Percentiles rank a stretch among this genome's conserved stretches.
Conservation (phyloP, 2,329 filamentous ascomycete genomes). For the Berkeleyomyces basicola region DNA sequence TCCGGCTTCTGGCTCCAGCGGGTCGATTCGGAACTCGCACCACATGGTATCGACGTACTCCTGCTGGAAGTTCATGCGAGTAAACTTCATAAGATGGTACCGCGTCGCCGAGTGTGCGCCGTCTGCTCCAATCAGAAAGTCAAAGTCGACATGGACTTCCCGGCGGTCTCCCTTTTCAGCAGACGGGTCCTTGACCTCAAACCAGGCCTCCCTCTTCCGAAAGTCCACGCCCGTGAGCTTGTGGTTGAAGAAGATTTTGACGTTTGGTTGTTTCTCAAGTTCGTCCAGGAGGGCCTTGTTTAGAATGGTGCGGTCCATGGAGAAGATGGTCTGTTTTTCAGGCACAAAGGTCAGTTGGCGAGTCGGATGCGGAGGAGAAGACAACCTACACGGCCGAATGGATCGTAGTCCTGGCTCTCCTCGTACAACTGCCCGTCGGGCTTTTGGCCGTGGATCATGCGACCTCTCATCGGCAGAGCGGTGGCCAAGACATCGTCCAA, state of each 20-base stretch:
- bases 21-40: slow-evolving; percentile 81
- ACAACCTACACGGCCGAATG: slow-evolving; percentile 59
- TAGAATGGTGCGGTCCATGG: slow-evolving; percentile 67
- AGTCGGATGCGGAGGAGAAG: too few relatives aligned
- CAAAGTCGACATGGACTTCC: slow-evolving; percentile 75
- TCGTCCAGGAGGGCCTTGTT: slow-evolving; percentile 75
- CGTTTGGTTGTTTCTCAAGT: slow-evolving; percentile 70
- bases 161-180: slow-evolving; percentile 25
- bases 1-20: slow-evolving; percentile 21
- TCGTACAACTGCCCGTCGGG: slow-evolving; percentile 53
- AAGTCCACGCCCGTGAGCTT: slow-evolving; percentile 88
- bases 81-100: slow-evolving; percentile 91
- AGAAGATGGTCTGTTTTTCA: slow-evolving; percentile 68
- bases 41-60: slow-evolving; percentile 92
- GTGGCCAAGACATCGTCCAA: slow-evolving; percentile 57
- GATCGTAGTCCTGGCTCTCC: slow-evolving; percentile 75
- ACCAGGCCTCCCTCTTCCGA: slow-evolving; percentile 63
- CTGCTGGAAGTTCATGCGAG: slow-evolving; percentile 79
- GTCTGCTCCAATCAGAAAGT: slow-evolving; percentile 86
- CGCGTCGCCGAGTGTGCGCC: slow-evolving; percentile 84
- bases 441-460: slow-evolving; percentile 77
- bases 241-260: slow-evolving; percentile 82
- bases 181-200: slow-evolving; percentile 37
- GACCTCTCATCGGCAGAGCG: slow-evolving; percentile 84
- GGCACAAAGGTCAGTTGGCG: too few relatives aligned